Evolutionary conservation across 208 protist species (phyloP).

Genomic region (Trypanosoma conorhini): DNA sequence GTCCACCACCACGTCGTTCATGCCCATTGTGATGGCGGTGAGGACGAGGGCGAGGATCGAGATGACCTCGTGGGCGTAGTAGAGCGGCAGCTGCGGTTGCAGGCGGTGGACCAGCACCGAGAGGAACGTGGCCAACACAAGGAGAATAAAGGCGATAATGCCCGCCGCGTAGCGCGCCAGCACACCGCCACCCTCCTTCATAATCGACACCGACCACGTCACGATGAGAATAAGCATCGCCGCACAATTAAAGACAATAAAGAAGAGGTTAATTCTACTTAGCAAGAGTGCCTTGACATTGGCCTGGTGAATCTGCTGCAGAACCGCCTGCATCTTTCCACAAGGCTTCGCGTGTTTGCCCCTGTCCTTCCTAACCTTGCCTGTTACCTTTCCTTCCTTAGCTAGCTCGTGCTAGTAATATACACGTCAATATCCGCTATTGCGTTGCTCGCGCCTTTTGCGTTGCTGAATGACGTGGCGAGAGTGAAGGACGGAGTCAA

Average conservation of each 20-base stretch:
- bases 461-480: too few relatives aligned
- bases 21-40: conserved; percentile 73
- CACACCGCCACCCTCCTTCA: conserved; percentile 51
- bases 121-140: conserved; percentile 51
- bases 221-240: conserved; percentile 73
- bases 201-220: conserved; percentile 53
- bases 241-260: conserved; percentile 48
- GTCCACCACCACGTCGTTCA: conserved; percentile 76
- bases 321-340: conserved; percentile 57
- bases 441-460: too few relatives aligned
- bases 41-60: conserved; percentile 66
- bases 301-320: conserved; percentile 63
- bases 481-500: too few relatives aligned
- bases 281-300: conserved; percentile 79
- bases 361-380: background rate
- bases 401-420: background rate
- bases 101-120: conserved; percentile 58
- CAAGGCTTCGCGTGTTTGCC: background rate
- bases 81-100: conserved; percentile 60
- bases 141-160: conserved; percentile 63
- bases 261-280: conserved; percentile 63
- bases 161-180: conserved; percentile 54
- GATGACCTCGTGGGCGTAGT: conserved; percentile 71
- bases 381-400: background rate
- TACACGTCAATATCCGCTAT: background rate